Evolutionary conservation across 2,329 filamentous ascomycete genomes (phyloP), one percentile per base, ranked within the genome.

Genomic region (Xylariomycetidae sp.): DNA sequence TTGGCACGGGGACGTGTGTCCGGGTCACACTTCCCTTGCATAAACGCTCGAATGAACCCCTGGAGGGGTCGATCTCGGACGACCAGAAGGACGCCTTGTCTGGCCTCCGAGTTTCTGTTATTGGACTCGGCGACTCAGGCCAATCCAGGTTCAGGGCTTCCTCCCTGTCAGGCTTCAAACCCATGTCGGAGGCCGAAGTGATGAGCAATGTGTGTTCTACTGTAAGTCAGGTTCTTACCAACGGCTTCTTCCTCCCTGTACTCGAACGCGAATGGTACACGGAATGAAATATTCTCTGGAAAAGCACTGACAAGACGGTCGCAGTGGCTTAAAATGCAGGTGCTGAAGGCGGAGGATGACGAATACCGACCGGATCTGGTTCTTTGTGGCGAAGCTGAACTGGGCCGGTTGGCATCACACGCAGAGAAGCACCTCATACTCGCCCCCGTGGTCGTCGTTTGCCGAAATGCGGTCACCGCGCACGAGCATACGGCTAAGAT

Each of bases 271-370:
- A n/a, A n/a, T n/a, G n/a, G n/a, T n/a, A n/a, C n/a, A n/a, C n/a
- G n/a, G n/a, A n/a, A n/a, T n/a, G n/a, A n/a, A n/a, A n/a, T n/a
- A n/a, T n/a, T n/a, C n/a, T n/a, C n/a, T n/a, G n/a, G n/a, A n/a
- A n/a, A n/a, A n/a, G n/a, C n/a, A n/a, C n/a, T n/a, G n/a, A n/a
- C n/a, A n/a, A n/a, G n/a, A n/a, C n/a, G n/a, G n/a, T n/a, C n/a
- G n/a, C n/a, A 57, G 8, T 61, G 57, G 57, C 48, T 64, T 1
- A 36, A 43, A 2, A 44, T 59, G 43, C 47, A 59, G 4, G 26
- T 62, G 2, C 14, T 47, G 4, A 4, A 25, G 15, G 18, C 29
- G 10, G 32, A 37, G 3, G 20, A 31, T 2, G 15, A 18, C 10
- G 32, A 35, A 6, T 23, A 34, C 8, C 36, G 33, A 24, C 40